Base-by-base conservation (phyloP, 1,284 basidiomycete species). In the Erythrobasidium hasegawianum region DNA sequence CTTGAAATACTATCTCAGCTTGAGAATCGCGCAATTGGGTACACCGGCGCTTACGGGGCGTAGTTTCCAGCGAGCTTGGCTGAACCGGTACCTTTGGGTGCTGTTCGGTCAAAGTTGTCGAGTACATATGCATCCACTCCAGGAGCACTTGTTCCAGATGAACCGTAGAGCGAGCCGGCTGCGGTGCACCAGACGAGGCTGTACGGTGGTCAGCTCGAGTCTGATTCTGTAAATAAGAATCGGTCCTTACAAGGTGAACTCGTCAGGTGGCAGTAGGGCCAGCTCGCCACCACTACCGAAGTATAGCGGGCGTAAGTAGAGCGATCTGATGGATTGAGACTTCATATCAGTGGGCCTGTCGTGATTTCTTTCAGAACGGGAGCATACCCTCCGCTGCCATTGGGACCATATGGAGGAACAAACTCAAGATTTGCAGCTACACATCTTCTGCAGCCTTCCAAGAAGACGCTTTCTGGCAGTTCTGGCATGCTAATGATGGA, bases 51-150 rank as follows among this genome's bases (percentile, higher is more conserved):
- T n/a, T n/a, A n/a, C 75, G 76, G 75, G 3, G 72, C 76, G 53
- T 77, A 77, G 70, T 77, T 77, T 45, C 76, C 76, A 22, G 73
- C 76, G 9, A 78, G 72, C 70, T 78, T 78, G 64, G 71, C 73
- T 58, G 73, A 69, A 16, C 75, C 75, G 14, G 62, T 67, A 24
- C 71, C 71, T 52, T 58, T 64, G 1, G 76, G 75, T 8, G 76
- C 77, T 1, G 76, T 73, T 18, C 77, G 72, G 69, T 77, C 77
- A 43, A 78, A 78, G 10, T 72, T 70, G 59, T 78, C 75, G 16
- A 78, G 66, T 10, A 78, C 74, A 52, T 76, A 71, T 1, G 73
- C 75, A 33, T 77, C 77, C 22, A 78, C 73, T 2, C 76, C 76
- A 2, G 77, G 76, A 1, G 60, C 72, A 33, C 70, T 69, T 18